Evolutionary conservation across 805 yeast species (phyloP).

Genomic region (Zygotorulaspora florentina): DNA sequence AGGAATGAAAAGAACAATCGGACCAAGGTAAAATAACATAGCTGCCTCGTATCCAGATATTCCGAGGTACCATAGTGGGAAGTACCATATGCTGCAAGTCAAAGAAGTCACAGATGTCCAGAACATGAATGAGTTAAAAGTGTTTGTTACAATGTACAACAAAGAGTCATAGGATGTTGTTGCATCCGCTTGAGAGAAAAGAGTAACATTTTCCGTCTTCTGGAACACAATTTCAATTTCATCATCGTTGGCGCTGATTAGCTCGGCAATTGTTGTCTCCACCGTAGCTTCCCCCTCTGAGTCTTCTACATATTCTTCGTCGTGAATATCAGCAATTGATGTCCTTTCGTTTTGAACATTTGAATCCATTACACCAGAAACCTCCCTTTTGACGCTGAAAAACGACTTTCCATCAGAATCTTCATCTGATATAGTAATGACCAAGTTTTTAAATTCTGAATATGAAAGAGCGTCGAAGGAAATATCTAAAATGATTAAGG

Average conservation of each 20-base stretch:
- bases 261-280: slow-evolving; percentile 4
- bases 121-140: slow-evolving; percentile 67
- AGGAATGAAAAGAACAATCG: slow-evolving; percentile 50
- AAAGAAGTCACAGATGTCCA: slow-evolving; percentile 84
- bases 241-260: slow-evolving; percentile 13
- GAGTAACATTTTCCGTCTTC: slow-evolving; percentile 21
- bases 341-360: background rate
- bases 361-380: slow-evolving; percentile 1
- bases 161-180: slow-evolving; percentile 25
- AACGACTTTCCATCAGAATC: slow-evolving; percentile 22
- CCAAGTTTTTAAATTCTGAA: slow-evolving; percentile 62
- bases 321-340: slow-evolving; percentile 11
- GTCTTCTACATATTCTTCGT: slow-evolving; percentile 18
- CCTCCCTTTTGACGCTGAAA: slow-evolving; percentile 9
- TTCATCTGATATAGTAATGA: slow-evolving; percentile 35
- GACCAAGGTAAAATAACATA: slow-evolving; percentile 53
- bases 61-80: slow-evolving; percentile 98
- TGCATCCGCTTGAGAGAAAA: slow-evolving; percentile 9
- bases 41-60: slow-evolving; percentile 89
- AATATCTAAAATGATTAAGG: slow-evolving; percentile 75
- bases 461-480: slow-evolving; percentile 79
- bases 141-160: slow-evolving; percentile 35
- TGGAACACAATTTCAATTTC: slow-evolving; percentile 23
- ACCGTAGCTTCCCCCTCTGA: slow-evolving; percentile 3
- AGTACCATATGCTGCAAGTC: slow-evolving; percentile 89